A percentile compares a stretch with the other conserved stretches of the same genome.
These are phyloP conservation scores for Phytophthora boehmeriae DNA, from an alignment of 352 stramenopile genomes.

Conservation along the genomic window DNA sequence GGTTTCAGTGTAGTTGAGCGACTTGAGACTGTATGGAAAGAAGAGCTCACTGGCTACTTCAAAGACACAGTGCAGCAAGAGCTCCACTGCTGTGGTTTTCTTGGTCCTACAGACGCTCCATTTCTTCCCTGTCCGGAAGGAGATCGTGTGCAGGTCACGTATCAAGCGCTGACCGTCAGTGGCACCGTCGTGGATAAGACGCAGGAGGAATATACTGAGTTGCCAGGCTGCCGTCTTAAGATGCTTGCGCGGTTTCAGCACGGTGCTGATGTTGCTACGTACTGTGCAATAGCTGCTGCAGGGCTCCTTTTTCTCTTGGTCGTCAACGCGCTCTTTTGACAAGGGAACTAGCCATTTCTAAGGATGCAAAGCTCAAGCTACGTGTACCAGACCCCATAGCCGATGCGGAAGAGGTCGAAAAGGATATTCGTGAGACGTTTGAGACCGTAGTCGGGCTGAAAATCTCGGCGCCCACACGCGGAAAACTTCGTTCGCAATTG, in stretches of 20 bases:
- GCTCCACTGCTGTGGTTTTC: conserved; percentile 76
- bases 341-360: conserved; percentile 66
- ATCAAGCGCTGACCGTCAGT: conserved; percentile 66
- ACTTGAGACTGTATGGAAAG: conserved; percentile 55
- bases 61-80: conserved; percentile 65
- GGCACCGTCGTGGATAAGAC: conserved; percentile 50
- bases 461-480: conserved; percentile 65
- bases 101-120: conserved; percentile 41
- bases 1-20: conserved; percentile 63
- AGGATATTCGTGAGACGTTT: conserved; percentile 59
- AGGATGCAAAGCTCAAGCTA: conserved; percentile 73
- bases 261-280: conserved; percentile 47
- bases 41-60: conserved; percentile 44
- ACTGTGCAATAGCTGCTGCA: conserved; percentile 36
- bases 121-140: conserved; percentile 61
- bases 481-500: conserved; percentile 71
- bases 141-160: conserved; percentile 51
- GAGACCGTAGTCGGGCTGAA: conserved; percentile 76
- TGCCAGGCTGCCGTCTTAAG: conserved; percentile 52
- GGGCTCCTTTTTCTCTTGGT: conserved; percentile 49
- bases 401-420: conserved; percentile 15
- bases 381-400: conserved; percentile 37
- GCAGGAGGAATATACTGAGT: conserved; percentile 50
- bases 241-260: conserved; percentile 67
- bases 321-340: conserved; percentile 55